Conservation (phyloP, 2,329 filamentous ascomycete species). For the Xylariaceae sp. region DNA sequence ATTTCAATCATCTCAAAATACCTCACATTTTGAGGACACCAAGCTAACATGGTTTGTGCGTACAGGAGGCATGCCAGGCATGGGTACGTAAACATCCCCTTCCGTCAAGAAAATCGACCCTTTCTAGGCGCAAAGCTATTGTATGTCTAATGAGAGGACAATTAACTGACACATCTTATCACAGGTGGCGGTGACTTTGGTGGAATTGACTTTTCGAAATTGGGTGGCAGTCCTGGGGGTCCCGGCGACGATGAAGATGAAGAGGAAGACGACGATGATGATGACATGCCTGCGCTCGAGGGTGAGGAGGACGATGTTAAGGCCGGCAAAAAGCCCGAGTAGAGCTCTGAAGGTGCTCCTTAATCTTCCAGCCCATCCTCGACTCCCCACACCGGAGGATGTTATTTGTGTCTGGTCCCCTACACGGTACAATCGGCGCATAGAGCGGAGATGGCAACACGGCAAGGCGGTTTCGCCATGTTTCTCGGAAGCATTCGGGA, state of each 20-base stretch:
- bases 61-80: constrained; percentile 57
- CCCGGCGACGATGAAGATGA: constrained; percentile 50
- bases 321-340: constrained; percentile 34
- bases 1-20: constrained; percentile 7
- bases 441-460: constrained; percentile 27
- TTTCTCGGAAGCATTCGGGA: constrained; percentile 18
- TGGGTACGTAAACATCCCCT: constrained; percentile 44
- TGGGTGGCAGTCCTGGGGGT: constrained; percentile 66
- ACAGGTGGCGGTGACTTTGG: constrained; percentile 71
- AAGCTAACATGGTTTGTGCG: constrained; percentile 25
- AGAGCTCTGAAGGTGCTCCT: constrained; percentile 10
- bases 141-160: neutral
- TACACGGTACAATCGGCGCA: constrained; percentile 26
- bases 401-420: constrained; percentile 31
- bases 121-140: neutral
- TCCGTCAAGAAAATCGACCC: constrained; percentile 11
- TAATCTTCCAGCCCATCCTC: constrained; percentile 14
- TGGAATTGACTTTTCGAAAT: constrained; percentile 93
- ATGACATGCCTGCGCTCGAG: constrained; percentile 86
- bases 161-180: constrained; percentile 29
- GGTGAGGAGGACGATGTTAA: constrained; percentile 57
- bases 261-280: constrained; percentile 66
- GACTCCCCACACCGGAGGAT: constrained; percentile 6
- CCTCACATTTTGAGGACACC: neutral
- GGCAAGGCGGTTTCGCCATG: constrained; percentile 23